Percentiles rank a stretch among this genome's conserved stretches.
These are phyloP conservation scores for Neoboletus subvelutipes DNA, from an alignment of 768 basidiomycete species.

Conservation along the genomic window DNA sequence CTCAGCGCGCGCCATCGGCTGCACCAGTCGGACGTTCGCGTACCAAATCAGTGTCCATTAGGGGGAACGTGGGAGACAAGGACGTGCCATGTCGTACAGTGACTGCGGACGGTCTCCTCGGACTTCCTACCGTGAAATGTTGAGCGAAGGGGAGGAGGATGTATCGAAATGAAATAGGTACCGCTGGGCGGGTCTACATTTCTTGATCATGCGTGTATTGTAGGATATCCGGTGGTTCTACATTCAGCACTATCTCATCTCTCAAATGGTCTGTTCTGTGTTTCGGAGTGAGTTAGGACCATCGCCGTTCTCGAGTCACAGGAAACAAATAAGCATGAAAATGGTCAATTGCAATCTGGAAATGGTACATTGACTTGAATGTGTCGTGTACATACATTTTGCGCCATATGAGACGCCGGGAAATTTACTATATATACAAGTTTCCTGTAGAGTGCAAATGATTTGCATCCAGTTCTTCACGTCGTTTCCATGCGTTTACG, in stretches of 20 bases:
- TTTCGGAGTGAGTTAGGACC: neutral
- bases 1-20: neutral
- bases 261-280: neutral
- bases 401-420: neutral
- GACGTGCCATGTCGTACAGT: neutral
- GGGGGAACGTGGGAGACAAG: neutral
- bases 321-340: neutral
- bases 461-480: neutral
- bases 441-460: neutral
- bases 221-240: neutral
- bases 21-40: constrained; percentile 2
- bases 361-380: neutral
- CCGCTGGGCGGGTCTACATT: neutral
- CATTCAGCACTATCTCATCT: neutral
- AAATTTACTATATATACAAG: neutral
- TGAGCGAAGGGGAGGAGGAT: neutral
- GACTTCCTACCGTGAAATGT: neutral
- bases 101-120: neutral
- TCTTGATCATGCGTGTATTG: neutral
- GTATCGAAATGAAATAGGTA: neutral
- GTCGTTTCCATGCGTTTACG: neutral
- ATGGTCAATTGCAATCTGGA: neutral
- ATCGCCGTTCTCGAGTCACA: neutral
- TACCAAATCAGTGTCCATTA: constrained; percentile 5
- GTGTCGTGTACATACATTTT: neutral